Percentiles rank a stretch among this genome's conserved stretches.
phyloP scores from a whole-genome alignment of 345 rosid genomes.

The Crucihimalaya himalaica region DNA sequence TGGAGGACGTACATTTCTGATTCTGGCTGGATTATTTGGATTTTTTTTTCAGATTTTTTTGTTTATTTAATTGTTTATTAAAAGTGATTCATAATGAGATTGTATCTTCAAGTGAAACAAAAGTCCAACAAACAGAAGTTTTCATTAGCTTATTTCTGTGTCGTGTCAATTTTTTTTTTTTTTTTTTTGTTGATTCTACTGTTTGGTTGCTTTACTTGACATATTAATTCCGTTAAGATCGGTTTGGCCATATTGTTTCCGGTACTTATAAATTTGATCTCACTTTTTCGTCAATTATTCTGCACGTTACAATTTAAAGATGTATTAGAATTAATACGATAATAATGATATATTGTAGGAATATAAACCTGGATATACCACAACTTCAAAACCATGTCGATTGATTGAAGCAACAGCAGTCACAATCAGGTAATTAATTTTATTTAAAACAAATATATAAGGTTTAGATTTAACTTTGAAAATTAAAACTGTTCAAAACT shows the following conservation, averaged over 20 bases:
- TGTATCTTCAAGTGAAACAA: no score
- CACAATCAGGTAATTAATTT: constrained; percentile 56
- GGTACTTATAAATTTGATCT: no score
- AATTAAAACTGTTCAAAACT: no score
- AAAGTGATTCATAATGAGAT: not conserved
- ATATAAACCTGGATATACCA: constrained; percentile 70
- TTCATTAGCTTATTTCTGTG: no score
- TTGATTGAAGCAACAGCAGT: constrained; percentile 51
- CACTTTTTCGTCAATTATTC: no score
- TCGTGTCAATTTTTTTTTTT: not conserved
- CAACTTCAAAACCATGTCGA: constrained; percentile 59
- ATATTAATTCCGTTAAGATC: not conserved
- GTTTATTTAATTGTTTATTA: not conserved
- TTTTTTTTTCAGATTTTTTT: no score
- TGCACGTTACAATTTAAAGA: no score
- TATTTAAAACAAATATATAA: not conserved
- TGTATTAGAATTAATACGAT: no score
- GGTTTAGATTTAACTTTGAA: not conserved
- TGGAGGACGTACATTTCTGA: constrained; percentile 16
- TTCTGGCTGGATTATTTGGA: not conserved
- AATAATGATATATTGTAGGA: constrained; percentile 48
- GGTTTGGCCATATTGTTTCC: no score
- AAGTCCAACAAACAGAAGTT: not conserved
- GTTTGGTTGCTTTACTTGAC: not conserved
- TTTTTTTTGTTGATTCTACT: not conserved